These are phyloP conservation scores for Umbelopsis sp. DNA, from an alignment of 192 early-diverging fungal genomes.

Conservation along the genomic window DNA sequence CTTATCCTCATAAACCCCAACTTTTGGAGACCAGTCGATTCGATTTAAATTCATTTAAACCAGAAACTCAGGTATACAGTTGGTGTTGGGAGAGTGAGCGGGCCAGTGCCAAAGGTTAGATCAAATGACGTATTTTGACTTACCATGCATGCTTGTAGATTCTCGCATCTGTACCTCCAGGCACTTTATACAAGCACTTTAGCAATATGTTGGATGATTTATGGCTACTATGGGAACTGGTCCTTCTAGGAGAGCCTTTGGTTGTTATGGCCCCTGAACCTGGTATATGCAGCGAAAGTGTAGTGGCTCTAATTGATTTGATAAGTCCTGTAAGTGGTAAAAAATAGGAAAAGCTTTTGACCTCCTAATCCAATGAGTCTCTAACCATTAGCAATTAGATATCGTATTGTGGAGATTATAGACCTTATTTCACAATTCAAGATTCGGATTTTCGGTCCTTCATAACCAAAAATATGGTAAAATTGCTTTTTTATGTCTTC, in stretches of 20 bases:
- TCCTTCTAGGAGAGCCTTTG: slow-evolving; percentile 88
- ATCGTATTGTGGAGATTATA: slow-evolving; percentile 93
- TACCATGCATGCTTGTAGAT: slow-evolving; percentile 40
- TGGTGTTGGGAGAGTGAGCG: too few species aligned
- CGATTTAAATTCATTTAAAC: slow-evolving; percentile 64
- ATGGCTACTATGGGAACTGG: slow-evolving; percentile 94
- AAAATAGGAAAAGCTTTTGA: too few species aligned
- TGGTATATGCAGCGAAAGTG: slow-evolving; percentile 80
- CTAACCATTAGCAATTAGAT: slow-evolving; percentile 52
- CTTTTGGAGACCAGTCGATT: slow-evolving; percentile 73
- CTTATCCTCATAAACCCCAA: slow-evolving; percentile 66
- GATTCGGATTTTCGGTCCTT: slow-evolving; percentile 87
- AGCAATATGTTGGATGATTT: slow-evolving; percentile 76
- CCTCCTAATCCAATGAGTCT: too few species aligned
- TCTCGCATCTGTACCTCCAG: slow-evolving; percentile 65
- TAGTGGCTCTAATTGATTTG: slow-evolving; percentile 83
- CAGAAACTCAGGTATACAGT: slow-evolving; percentile 56
- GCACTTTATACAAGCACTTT: slow-evolving; percentile 77
- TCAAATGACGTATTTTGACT: too few species aligned
- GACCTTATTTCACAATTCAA: slow-evolving; percentile 97
- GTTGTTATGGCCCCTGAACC: slow-evolving; percentile 90
- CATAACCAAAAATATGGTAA: slow-evolving; percentile 55
- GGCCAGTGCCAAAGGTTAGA: too few species aligned
- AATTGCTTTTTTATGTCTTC: background rate
- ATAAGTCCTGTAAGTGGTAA: slow-evolving; percentile 90